Base-by-base conservation (phyloP, 75 land plant species). In the Isoetes taiwanensis region DNA sequence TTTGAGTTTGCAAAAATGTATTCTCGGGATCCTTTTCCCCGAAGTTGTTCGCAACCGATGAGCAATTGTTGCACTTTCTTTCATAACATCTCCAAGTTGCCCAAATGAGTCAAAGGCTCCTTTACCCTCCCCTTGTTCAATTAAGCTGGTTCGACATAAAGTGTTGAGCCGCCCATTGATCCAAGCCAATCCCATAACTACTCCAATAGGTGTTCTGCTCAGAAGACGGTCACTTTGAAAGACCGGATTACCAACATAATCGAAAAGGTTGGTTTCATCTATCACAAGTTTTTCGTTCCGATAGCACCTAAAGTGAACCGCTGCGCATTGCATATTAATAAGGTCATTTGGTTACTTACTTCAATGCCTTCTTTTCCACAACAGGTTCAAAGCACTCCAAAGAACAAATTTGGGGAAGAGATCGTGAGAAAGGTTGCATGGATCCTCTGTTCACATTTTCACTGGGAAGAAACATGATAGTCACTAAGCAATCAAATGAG, bases 101-200 rank as follows among this genome's bases (percentile, higher is more conserved):
- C 97, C 97, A 3, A 95, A 86, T 11, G 83, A 35, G 64, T 80
- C 67, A 4, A 91, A 69, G 2, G 69, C 65, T 37, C 95, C 97
- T 74, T 91, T 91, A 0, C 95, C 95, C 55, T 87, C 85, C 20
- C 85, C 89, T 72, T 91, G 73, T 59, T 91, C 97, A 43, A 84
- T 63, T 14, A 46, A 54, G 21, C 85, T 87, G 12, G 97, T 91
- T 91, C 97, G 41, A 87, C 80, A 53, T 91, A 91, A 11, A 87
- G 42, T 0, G 95, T 91, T n/a, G 97, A 91, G 50, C 97, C 97
- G 54, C 97, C 97, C 95, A 91, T 80, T 29, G 97, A 95, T 87
- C 95, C 97, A 87, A 28, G 97, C 95, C 52, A 91, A 70, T 55
- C 97, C 97, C 97, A 91, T 91, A 20, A 83, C 97, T 25, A 91